Percentiles rank a stretch among this genome's conserved stretches.
These are phyloP conservation scores for Paraconiothyrium brasiliense DNA, from an alignment of 2,329 filamentous ascomycete species.

Conservation along the genomic window DNA sequence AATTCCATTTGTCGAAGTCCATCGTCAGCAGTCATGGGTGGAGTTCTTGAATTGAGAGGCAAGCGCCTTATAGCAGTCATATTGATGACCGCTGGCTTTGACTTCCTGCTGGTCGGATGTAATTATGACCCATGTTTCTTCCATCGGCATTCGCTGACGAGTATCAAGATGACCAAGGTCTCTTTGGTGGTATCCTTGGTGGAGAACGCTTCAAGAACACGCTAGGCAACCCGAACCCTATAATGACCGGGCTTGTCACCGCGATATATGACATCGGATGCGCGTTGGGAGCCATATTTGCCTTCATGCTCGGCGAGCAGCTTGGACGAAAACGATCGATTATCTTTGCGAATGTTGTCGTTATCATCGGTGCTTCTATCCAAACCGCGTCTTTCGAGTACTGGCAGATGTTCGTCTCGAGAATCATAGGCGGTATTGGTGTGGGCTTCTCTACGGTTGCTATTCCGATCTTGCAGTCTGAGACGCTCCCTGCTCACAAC, in stretches of 20 bases:
- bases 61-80: conserved; percentile 1
- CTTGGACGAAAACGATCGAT: not conserved
- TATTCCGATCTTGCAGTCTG: conserved; percentile 74
- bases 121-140: not conserved
- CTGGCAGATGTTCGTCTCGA: conserved; percentile 64
- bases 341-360: not conserved
- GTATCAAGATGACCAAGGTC: not conserved
- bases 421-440: conserved; percentile 69
- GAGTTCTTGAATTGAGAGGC: not conserved
- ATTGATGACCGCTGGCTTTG: conserved; percentile 4
- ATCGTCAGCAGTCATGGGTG: not conserved
- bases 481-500: conserved; percentile 71
- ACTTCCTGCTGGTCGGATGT: conserved; percentile 1
- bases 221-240: conserved; percentile 1
- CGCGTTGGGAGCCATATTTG: not conserved
- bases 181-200: conserved; percentile 6
- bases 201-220: conserved; percentile 6
- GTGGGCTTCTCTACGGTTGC: conserved; percentile 75
- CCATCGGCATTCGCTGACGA: not conserved
- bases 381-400: conserved; percentile 72
- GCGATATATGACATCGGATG: conserved; percentile 4
- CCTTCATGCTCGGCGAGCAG: not conserved
- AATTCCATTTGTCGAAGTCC: not conserved
- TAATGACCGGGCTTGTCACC: not conserved
- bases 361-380: conserved; percentile 63